These are phyloP conservation scores for Talaromyces sp. DNA, from an alignment of 2,329 filamentous ascomycete genomes.

Conservation along the genomic window DNA sequence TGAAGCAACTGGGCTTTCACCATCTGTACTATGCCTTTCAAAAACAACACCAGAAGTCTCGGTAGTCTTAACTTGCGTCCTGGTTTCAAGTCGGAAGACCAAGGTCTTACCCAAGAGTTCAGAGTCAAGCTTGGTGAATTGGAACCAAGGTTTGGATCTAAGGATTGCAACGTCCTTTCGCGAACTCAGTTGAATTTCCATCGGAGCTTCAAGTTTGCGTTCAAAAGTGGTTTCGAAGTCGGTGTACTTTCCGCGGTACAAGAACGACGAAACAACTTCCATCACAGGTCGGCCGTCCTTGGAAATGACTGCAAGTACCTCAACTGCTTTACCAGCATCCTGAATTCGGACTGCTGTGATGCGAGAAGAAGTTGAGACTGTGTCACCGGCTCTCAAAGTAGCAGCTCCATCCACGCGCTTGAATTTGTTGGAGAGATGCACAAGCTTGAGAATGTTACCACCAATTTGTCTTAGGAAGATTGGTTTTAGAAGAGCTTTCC, in stretches of 20 bases:
- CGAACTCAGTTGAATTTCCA: constrained; percentile 82
- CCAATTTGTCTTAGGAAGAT: constrained; percentile 90
- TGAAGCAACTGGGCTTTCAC: constrained; percentile 79
- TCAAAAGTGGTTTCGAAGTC: constrained; percentile 99
- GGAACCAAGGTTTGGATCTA: constrained; percentile 91
- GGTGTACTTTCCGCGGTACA: constrained; percentile 87
- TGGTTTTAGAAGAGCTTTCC: constrained; percentile 98
- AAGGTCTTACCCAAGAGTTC: constrained; percentile 89
- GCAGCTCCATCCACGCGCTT: constrained; percentile 94
- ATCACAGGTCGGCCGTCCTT: constrained; percentile 82
- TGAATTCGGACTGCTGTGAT: constrained; percentile 97
- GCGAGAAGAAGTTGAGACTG: constrained; percentile 85
- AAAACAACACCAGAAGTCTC: constrained; percentile 84
- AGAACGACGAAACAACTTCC: constrained; percentile 97
- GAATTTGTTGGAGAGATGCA: constrained; percentile 96
- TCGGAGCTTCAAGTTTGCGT: constrained; percentile 89
- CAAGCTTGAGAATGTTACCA: constrained; percentile 90
- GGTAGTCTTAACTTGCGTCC: constrained; percentile 83
- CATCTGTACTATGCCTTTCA: constrained; percentile 64
- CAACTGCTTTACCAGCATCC: constrained; percentile 97
- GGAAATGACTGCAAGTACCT: constrained; percentile 91
- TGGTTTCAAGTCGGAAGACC: constrained; percentile 88
- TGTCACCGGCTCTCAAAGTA: constrained; percentile 90
- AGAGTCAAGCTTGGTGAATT: constrained; percentile 91
- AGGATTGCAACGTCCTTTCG: constrained; percentile 90